Evolutionary conservation across 1,139 yeast genomes (phyloP).

Genomic region (Yamadazyma sp.): DNA sequence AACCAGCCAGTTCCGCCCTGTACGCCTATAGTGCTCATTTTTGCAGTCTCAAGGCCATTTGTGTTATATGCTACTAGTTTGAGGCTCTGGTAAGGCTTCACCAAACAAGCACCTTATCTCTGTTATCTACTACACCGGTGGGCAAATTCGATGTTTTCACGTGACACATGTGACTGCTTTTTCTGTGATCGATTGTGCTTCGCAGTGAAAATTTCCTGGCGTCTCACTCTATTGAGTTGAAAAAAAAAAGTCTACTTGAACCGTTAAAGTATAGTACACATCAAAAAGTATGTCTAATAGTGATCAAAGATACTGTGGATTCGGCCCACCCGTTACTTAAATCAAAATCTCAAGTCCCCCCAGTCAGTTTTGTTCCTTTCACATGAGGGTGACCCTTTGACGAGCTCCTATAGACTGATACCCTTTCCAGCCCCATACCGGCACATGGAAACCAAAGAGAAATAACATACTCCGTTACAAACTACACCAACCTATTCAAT

Average conservation of each 20-base stretch:
- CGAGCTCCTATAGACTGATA: too few species aligned
- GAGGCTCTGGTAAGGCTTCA: neutral
- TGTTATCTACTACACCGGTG: too few species aligned
- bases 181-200: neutral
- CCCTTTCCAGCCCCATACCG: too few species aligned
- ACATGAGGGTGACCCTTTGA: too few species aligned
- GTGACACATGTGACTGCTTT: constrained; percentile 17
- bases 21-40: too few species aligned
- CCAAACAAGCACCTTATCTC: neutral
- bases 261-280: constrained; percentile 2
- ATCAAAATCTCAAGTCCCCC: too few species aligned
- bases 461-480: too few species aligned
- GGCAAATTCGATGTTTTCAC: constrained; percentile 7
- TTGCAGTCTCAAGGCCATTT: too few species aligned
- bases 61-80: neutral
- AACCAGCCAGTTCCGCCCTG: neutral
- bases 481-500: too few species aligned
- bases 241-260: constrained; percentile 8
- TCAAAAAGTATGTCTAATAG: constrained; percentile 5
- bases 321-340: too few species aligned
- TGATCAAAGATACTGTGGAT: neutral
- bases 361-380: too few species aligned
- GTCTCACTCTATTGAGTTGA: neutral
- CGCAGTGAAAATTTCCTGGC: neutral
- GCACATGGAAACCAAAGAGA: too few species aligned